Evolutionary conservation across 176 grass and related monocot genomes (phyloP).

Genomic region (Aegilops umbellulata): DNA sequence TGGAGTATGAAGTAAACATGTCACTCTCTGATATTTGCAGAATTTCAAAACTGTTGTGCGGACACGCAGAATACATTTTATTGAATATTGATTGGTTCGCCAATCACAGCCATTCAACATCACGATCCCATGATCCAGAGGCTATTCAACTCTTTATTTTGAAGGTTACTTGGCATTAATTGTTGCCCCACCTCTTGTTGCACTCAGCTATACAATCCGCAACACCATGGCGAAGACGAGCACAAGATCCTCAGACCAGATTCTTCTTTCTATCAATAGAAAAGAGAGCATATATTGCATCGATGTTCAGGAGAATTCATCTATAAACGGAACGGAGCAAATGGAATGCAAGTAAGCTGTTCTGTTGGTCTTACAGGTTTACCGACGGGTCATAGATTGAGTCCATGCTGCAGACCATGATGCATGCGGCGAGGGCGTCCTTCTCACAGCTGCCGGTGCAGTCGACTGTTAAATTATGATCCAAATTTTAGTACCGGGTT

Average conservation of each 20-base stretch:
- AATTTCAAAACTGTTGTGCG: too few species aligned
- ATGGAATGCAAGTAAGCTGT: not conserved
- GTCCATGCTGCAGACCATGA: not conserved
- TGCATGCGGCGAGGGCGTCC: not conserved
- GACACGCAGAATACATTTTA: not conserved
- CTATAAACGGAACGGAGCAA: not conserved
- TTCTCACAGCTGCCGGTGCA: not conserved
- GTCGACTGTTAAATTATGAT: too few species aligned
- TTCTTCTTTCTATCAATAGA: not conserved
- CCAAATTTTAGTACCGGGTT: too few species aligned
- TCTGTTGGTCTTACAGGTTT: not conserved
- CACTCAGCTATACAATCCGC: not conserved
- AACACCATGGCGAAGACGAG: not conserved
- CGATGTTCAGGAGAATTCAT: not conserved
- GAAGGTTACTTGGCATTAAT: not conserved
- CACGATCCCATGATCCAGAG: not conserved
- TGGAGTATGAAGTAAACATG: too few species aligned
- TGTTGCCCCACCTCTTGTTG: not conserved
- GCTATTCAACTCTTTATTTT: not conserved
- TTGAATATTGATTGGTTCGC: not conserved
- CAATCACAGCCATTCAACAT: not conserved
- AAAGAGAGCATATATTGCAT: too few species aligned
- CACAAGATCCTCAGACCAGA: not conserved
- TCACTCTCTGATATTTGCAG: too few species aligned
- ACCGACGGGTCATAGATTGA: not conserved